phyloP scores from a whole-genome alignment of 257 asterid genomes.

The Penstemon eatonii region DNA sequence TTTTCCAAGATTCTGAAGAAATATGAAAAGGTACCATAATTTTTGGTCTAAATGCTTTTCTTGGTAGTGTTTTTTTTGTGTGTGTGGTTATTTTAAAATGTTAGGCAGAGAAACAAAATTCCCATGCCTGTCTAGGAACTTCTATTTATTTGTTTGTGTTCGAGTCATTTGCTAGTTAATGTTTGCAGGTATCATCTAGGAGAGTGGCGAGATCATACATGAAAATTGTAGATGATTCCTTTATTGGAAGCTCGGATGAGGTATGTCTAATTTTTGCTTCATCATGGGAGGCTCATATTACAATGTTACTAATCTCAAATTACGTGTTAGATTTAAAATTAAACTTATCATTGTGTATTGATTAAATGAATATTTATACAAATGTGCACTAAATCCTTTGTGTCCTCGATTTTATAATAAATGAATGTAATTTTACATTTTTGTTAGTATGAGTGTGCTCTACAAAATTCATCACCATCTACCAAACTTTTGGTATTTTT shows the following conservation, averaged over 20 bases:
- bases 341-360: neutral
- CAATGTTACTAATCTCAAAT: neutral
- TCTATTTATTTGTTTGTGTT: constrained; percentile 10
- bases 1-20: constrained; percentile 85
- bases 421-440: neutral
- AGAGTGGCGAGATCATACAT: constrained; percentile 65
- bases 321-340: neutral
- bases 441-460: no score
- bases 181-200: constrained; percentile 67
- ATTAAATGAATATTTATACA: neutral
- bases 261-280: constrained; percentile 31
- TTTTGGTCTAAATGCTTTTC: constrained; percentile 23
- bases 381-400: neutral
- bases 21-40: constrained; percentile 67
- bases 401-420: neutral
- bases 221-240: constrained; percentile 71
- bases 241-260: constrained; percentile 75
- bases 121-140: constrained; percentile 13
- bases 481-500: no score
- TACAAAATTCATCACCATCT: no score
- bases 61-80: neutral
- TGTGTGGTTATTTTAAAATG: neutral
- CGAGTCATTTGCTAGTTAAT: constrained; percentile 28
- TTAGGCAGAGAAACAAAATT: neutral
- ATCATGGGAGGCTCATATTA: neutral